A percentile compares a stretch with the other conserved stretches of the same genome.
Conservation (phyloP, 768 basidiomycete species). For the Hygrophorus pudorinus region DNA sequence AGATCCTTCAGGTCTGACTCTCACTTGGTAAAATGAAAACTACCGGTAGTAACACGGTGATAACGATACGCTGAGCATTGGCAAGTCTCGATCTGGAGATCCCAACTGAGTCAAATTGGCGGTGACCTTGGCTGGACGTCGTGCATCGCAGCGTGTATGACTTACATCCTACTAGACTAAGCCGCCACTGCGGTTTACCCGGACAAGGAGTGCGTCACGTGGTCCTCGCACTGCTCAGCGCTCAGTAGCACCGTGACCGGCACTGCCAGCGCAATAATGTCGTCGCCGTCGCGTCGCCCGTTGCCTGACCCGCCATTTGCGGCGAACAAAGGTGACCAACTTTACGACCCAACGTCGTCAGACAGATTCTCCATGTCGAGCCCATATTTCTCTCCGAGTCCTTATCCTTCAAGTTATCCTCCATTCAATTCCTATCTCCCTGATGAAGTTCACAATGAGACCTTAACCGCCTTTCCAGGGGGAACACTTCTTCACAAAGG, state of each 20-base stretch:
- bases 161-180: too few relatives aligned
- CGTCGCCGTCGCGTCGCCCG: slow-evolving; percentile 15
- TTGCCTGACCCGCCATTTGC: slow-evolving; percentile 21
- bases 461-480: slow-evolving; percentile 42
- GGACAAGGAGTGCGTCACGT: too few relatives aligned
- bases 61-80: too few relatives aligned
- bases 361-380: slow-evolving; percentile 21
- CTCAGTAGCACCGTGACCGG: not conserved
- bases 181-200: too few relatives aligned
- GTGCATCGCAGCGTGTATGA: slow-evolving; percentile 1
- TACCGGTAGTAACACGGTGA: too few relatives aligned
- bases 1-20: too few relatives aligned
- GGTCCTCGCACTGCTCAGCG: too few relatives aligned
- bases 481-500: slow-evolving; percentile 79
- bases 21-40: too few relatives aligned
- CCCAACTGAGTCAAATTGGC: not conserved
- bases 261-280: slow-evolving; percentile 2
- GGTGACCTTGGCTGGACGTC: slow-evolving; percentile 3
- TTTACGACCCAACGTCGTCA: slow-evolving; percentile 16
- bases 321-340: slow-evolving; percentile 18
- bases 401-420: slow-evolving; percentile 28
- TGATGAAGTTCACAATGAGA: slow-evolving; percentile 32
- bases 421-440: slow-evolving; percentile 24
- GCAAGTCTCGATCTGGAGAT: too few relatives aligned
- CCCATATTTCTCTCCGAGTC: slow-evolving; percentile 30